Evolutionary conservation across 164 flowering plant species (phyloP).

Genomic region (Protea cynaroides): DNA sequence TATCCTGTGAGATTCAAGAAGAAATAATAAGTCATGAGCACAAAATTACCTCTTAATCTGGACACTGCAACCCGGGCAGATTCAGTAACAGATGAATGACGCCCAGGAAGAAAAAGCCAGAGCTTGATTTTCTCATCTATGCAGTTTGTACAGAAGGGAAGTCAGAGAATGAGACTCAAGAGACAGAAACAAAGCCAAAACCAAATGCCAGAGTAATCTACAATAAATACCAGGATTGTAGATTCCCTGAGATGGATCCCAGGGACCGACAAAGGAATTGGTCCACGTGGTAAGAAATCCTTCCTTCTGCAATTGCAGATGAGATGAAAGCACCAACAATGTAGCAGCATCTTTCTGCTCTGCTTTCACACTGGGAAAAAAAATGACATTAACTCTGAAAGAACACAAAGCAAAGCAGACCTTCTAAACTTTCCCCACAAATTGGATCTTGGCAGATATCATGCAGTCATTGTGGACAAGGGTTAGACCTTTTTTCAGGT

Average conservation of each 20-base stretch:
- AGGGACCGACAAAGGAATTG: conserved; percentile 97
- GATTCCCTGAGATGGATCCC: conserved; percentile 99
- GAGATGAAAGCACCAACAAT: conserved; percentile 64
- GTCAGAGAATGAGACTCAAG: conserved; percentile 4
- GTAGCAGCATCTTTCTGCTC: conserved; percentile 82
- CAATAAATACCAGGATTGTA: conserved; percentile 81
- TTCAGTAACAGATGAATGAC: conserved; percentile 64
- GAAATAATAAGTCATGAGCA: conserved; percentile 3
- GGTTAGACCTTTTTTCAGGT: conserved; percentile 60
- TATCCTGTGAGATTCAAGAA: not conserved
- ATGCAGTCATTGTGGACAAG: not conserved
- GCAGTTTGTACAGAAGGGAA: conserved; percentile 7
- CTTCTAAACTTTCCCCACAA: not conserved
- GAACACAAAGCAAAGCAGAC: not conserved
- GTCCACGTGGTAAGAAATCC: conserved; percentile 95
- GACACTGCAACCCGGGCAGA: conserved; percentile 73
- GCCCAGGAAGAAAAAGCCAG: conserved; percentile 96
- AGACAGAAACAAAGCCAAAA: not conserved
- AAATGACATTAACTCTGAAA: conserved; percentile 1
- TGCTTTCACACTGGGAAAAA: conserved; percentile 40
- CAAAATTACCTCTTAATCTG: conserved; percentile 67
- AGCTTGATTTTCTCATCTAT: conserved; percentile 97
- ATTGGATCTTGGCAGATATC: not conserved
- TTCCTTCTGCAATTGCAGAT: conserved; percentile 81
- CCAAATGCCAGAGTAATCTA: not conserved